These are phyloP conservation scores for Tagetes erecta DNA, from an alignment of 129 eudicot genomes.

Conservation along the genomic window DNA sequence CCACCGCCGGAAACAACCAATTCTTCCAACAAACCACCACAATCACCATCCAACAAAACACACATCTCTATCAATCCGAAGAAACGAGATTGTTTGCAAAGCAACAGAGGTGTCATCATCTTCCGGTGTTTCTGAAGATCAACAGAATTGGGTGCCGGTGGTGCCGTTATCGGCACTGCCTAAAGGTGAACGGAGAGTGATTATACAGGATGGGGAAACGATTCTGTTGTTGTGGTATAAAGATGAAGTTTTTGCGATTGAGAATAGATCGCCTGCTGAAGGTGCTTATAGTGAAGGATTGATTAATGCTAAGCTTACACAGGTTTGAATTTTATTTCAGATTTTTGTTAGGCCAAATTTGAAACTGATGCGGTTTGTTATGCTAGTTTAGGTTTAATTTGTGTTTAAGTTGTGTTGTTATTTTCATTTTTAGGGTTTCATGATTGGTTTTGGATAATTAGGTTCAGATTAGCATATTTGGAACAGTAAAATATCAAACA, in stretches of 20 bases:
- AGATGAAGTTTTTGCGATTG: constrained; percentile 76
- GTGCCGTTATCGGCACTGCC: constrained; percentile 95
- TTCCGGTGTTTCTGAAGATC: constrained; percentile 36
- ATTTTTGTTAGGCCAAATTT: neutral
- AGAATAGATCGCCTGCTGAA: constrained; percentile 94
- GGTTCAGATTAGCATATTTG: neutral
- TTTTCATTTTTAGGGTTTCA: no score
- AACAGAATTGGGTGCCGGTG: constrained; percentile 86
- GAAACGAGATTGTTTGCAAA: constrained; percentile 41
- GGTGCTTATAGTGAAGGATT: constrained; percentile 94
- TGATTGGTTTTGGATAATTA: no score
- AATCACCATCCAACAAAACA: neutral
- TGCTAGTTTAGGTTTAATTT: neutral
- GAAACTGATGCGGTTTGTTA: neutral
- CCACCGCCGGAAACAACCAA: constrained; percentile 37
- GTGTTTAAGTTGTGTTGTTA: no score
- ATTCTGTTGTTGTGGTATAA: constrained; percentile 87
- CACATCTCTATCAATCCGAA: neutral
- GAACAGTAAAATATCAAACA: no score
- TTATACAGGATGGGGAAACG: constrained; percentile 79
- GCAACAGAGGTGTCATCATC: constrained; percentile 59
- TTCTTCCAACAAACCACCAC: constrained; percentile 10
- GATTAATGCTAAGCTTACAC: constrained; percentile 93
- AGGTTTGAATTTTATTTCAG: constrained; percentile 46
- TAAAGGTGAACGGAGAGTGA: constrained; percentile 89